Evolutionary conservation across 768 basidiomycete species (phyloP).

Genomic region (Dioszegia hungarica): DNA sequence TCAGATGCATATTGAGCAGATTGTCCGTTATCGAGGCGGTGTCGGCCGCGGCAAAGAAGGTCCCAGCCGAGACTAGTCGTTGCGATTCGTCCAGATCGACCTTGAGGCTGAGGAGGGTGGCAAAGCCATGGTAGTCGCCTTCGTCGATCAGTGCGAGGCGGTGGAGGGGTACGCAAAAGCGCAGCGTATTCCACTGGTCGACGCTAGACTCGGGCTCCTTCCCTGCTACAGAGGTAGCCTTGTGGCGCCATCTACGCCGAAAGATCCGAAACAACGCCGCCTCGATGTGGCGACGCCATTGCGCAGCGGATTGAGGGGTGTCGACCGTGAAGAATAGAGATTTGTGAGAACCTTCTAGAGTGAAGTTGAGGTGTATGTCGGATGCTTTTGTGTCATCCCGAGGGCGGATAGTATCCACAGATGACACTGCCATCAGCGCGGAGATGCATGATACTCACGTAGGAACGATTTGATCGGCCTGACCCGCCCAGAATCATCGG

Average conservation of each 20-base stretch:
- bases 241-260: slow-evolving; percentile 20
- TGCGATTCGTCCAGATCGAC: slow-evolving; percentile 17
- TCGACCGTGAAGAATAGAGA: slow-evolving; percentile 56
- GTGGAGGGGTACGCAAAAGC: slow-evolving; percentile 44
- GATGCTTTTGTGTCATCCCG: slow-evolving; percentile 54
- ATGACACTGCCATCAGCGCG: slow-evolving; percentile 52
- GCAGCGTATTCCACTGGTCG: slow-evolving; percentile 41
- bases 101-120: slow-evolving; percentile 39
- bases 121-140: slow-evolving; percentile 45
- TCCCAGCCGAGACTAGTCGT: not conserved
- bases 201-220: not conserved
- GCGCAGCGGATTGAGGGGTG: slow-evolving; percentile 50
- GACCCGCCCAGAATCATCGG: slow-evolving; percentile 57
- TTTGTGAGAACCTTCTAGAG: slow-evolving; percentile 37
- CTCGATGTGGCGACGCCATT: slow-evolving; percentile 44
- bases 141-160: slow-evolving; percentile 31
- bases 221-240: not conserved
- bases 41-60: not conserved
- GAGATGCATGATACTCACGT: slow-evolving; percentile 48
- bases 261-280: slow-evolving; percentile 40
- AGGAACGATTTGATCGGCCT: slow-evolving; percentile 57
- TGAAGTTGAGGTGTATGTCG: slow-evolving; percentile 51
- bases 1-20: too few relatives aligned
- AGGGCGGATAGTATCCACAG: slow-evolving; percentile 53
- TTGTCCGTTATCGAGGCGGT: too few relatives aligned